Percentiles rank a stretch among this genome's conserved stretches.
These are phyloP conservation scores for Psilocybe cyanescens DNA, from an alignment of 768 basidiomycete species.

Conservation along the genomic window DNA sequence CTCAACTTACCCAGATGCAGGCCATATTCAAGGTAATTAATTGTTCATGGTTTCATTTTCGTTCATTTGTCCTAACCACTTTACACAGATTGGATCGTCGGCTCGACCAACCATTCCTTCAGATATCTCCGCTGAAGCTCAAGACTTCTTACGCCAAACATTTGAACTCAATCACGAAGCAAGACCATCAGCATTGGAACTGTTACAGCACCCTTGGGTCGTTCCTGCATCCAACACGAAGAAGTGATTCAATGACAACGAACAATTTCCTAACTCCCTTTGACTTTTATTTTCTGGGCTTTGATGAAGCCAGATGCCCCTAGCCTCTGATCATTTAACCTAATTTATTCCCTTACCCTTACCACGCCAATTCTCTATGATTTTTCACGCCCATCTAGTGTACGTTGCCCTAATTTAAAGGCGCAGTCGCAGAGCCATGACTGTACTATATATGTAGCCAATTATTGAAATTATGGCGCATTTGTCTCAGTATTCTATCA, in stretches of 20 bases:
- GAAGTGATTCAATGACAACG: slow-evolving; percentile 2
- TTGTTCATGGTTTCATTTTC: not conserved
- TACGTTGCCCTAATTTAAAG: slow-evolving; percentile 7
- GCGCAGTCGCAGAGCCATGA: not conserved
- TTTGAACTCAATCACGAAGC: slow-evolving; percentile 85
- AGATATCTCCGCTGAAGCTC: slow-evolving; percentile 89
- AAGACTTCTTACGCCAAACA: slow-evolving; percentile 83
- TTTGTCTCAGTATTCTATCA: not conserved
- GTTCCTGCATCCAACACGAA: slow-evolving; percentile 7
- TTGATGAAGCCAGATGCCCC: not conserved
- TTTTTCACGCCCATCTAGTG: slow-evolving; percentile 1
- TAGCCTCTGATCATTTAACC: slow-evolving; percentile 11
- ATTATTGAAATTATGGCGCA: not conserved
- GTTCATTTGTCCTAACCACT: slow-evolving; percentile 8
- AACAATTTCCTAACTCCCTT: not conserved
- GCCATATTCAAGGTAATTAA: slow-evolving; percentile 89
- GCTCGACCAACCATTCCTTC: slow-evolving; percentile 87
- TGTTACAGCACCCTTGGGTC: slow-evolving; percentile 80
- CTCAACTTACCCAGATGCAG: slow-evolving; percentile 97
- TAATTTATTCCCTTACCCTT: slow-evolving; percentile 25
- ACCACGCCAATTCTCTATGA: slow-evolving; percentile 7
- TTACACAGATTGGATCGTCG: slow-evolving; percentile 82
- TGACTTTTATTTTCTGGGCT: not conserved
- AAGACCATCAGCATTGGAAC: slow-evolving; percentile 77
- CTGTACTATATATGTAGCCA: slow-evolving; percentile 8